Base-by-base conservation (phyloP, 139 green algal species). In the Monoraphidium neglectum region DNA sequence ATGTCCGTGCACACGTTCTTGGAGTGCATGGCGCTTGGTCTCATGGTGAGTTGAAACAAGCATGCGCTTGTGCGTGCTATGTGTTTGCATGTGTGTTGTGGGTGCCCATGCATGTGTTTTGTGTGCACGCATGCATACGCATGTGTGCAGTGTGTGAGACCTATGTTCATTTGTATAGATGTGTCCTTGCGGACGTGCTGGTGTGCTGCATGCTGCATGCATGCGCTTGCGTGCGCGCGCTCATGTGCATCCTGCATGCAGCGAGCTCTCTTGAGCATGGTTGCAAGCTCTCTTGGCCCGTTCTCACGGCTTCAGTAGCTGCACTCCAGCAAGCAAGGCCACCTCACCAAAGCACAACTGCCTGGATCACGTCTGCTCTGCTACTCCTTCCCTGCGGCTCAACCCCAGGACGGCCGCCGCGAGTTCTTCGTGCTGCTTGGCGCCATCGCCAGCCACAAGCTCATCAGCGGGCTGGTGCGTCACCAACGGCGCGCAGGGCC, bases 391-490 rank as follows among this genome's bases (percentile, higher is more conserved):
- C 30, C 33, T n/a, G 49, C 49, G 24, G 70, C 28, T 38, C 35
- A 4, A 28, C 16, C 64, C 49, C 70, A 83, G 77, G 71, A 67
- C 26, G 4, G 36, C 30, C 61, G 74, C 49, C 70, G 72, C 53
- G 73, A 81, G 40, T 78, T 85, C 23, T 71, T 75, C 49, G 65
- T 81, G 46, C 68, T 85, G 49, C 62, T 81, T 18, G 64, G 68
- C 12, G 82, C 82, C 33, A 79, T 90, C 35, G 80, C 82, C 63
- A 61, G 38, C 10, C 85, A 90, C 79, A 90, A 90, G 79, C 70
- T 73, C 26, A 78, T 87, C 68, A 77, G 56, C 26, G 77, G 78
- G 2, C 76, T 90, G 71, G 43, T 51, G 43, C 8, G 43, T 12
- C n/a, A n/a, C n/a, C n/a, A n/a, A n/a, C n/a, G n/a, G n/a, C n/a